These are phyloP conservation scores for Epichloe sp. DNA, from an alignment of 2,329 filamentous ascomycete genomes.

Conservation along the genomic window DNA sequence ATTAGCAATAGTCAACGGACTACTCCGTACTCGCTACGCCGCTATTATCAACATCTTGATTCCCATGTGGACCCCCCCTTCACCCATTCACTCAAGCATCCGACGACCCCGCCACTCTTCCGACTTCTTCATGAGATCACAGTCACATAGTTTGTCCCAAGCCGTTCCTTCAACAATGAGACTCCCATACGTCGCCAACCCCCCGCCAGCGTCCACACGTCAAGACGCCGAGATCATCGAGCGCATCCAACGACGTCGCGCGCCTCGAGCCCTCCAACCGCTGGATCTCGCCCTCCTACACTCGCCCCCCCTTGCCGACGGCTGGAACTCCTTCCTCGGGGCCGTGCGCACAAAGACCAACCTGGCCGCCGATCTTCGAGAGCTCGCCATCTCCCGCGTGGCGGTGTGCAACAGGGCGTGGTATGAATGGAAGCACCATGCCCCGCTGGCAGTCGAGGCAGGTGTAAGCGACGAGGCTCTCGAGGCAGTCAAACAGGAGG, in stretches of 20 bases:
- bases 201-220: slow-evolving; percentile 30
- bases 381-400: slow-evolving; percentile 70
- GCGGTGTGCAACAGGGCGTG: slow-evolving; percentile 69
- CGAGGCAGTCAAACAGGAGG: slow-evolving; percentile 26
- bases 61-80: background rate
- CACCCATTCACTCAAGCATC: background rate
- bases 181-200: slow-evolving; percentile 49
- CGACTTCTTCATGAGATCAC: background rate
- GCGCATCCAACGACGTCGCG: slow-evolving; percentile 52
- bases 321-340: slow-evolving; percentile 59
- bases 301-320: slow-evolving; percentile 64
- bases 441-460: slow-evolving; percentile 48
- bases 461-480: slow-evolving; percentile 42
- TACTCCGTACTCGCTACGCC: background rate
- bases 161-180: slow-evolving; percentile 36
- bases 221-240: slow-evolving; percentile 44
- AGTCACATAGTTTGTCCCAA: no score
- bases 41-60: background rate
- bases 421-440: slow-evolving; percentile 78
- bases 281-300: slow-evolving; percentile 70
- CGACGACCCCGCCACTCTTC: background rate
- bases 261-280: slow-evolving; percentile 55
- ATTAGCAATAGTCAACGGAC: background rate
- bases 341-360: slow-evolving; percentile 43
- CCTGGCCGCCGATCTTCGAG: slow-evolving; percentile 45